Evolutionary conservation across 768 basidiomycete species (phyloP), one percentile per base, ranked within the genome.

Genomic region (Rhizopogon roseolus): DNA sequence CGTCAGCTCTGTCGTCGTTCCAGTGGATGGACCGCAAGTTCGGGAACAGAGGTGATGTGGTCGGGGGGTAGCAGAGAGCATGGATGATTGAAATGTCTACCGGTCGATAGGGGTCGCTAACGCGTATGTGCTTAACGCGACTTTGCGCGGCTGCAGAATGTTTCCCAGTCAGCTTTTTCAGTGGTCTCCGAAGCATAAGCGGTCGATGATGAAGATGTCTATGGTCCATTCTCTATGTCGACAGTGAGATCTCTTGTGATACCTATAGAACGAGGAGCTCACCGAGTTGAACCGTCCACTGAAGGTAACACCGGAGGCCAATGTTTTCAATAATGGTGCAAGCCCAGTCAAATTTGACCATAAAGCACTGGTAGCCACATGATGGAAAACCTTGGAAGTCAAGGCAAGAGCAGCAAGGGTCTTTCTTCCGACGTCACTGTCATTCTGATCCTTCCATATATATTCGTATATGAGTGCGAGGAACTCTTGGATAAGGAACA

Each of bases 391-490:
- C 27, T 41, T 51, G 41, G 56, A 58, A 5, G 57, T 58, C 22
- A 55, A 45, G n/a, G 57, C 57, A 19, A 58, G 50, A 36, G 49
- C 38, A 17, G 57, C 57, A 43, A 58, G 49, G 32, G 56, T 42
- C 34, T 17, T 54, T 38, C 39, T 39, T 16, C 44, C 22, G 25
- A 16, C 16, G 9, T 14, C 28, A 4, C 11, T 11, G 16, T 22
- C 17, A 4, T 9, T 13, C 10, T 3, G 11, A 5, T 32, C 49
- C n/a, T 28, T 29, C 19, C 14, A 34, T 16, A 55, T n/a, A 3
- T 41, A 29, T 10, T 54, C 34, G 34, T 41, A 55, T 40, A 55
- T 37, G 19, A 29, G 41, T 22, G 5, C 40, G 16, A 55, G 41
- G 17, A 55, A 41, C 5, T 55, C 54, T 36, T 41, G 54, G 36